Evolutionary conservation across 31 red algal species (phyloP).

Genomic region (Asparagopsis taxiformis): DNA sequence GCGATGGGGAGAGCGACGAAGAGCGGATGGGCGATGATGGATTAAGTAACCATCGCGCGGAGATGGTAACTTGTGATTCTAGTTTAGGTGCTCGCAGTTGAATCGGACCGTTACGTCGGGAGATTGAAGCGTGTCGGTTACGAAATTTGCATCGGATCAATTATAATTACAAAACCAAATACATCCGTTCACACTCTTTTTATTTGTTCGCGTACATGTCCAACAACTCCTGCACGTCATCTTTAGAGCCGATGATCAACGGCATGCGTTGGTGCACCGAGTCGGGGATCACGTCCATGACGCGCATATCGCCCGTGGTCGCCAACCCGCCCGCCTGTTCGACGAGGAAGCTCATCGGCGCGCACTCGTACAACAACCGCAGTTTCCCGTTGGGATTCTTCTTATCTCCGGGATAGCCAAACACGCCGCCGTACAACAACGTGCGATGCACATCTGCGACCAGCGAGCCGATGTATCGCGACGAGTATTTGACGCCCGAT

Average conservation of each 20-base stretch:
- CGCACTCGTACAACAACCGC: conserved; percentile 77
- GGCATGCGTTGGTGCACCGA: conserved; percentile 90
- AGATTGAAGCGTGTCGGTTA: not conserved
- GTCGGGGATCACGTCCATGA: conserved; percentile 91
- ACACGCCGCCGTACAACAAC: conserved; percentile 93
- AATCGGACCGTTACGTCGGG: not conserved
- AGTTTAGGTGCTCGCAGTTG: not conserved
- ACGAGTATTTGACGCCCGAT: conserved; percentile 66
- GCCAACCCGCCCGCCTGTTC: conserved; percentile 96
- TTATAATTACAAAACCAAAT: not conserved
- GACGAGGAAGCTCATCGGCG: conserved; percentile 91
- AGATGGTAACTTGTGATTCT: not conserved
- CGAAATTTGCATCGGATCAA: not conserved
- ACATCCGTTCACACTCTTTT: conserved; percentile 5
- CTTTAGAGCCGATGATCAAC: conserved; percentile 80
- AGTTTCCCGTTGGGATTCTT: conserved; percentile 44
- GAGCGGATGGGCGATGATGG: not conserved
- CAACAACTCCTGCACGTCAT: conserved; percentile 89
- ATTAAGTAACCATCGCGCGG: not conserved
- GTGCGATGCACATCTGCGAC: conserved; percentile 96
- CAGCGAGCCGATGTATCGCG: conserved; percentile 89
- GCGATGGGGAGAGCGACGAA: not conserved
- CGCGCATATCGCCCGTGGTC: conserved; percentile 81
- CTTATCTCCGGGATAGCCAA: conserved; percentile 95
- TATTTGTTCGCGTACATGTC: conserved; percentile 59